Conservation (phyloP, 2,329 filamentous ascomycete genomes). For the Verticillium tricorpus region DNA sequence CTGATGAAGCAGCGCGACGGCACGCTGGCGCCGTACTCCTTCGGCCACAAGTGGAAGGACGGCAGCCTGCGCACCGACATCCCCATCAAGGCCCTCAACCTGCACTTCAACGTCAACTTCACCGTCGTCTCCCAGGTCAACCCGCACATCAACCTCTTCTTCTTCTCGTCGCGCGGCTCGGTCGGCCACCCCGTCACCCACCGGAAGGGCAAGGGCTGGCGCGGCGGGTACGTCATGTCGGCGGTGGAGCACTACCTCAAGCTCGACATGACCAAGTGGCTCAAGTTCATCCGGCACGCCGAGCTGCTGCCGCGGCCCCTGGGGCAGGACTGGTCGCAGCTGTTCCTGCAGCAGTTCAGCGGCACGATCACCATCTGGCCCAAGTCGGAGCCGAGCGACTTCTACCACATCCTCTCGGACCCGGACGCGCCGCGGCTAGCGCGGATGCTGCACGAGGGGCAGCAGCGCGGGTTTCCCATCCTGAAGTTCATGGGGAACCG, state of each 20-base stretch:
- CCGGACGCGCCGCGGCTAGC: slow-evolving; percentile 71
- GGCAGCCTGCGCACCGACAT: slow-evolving; percentile 93
- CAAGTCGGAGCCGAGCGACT: slow-evolving; percentile 72
- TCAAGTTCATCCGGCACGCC: slow-evolving; percentile 87
- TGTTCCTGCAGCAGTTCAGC: slow-evolving; percentile 93
- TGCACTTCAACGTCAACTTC: slow-evolving; percentile 98
- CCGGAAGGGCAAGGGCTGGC: slow-evolving; percentile 88
- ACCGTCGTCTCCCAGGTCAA: slow-evolving; percentile 88
- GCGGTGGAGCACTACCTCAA: slow-evolving; percentile 94
- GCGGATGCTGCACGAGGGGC: slow-evolving; percentile 85
- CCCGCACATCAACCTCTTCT: slow-evolving; percentile 97
- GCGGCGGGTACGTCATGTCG: slow-evolving; percentile 88
- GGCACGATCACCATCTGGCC: slow-evolving; percentile 98
- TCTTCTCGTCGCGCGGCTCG: slow-evolving; percentile 89
- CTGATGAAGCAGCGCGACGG: slow-evolving; percentile 82
- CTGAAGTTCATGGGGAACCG: slow-evolving; percentile 87
- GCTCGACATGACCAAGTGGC: slow-evolving; percentile 94
- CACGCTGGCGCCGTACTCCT: slow-evolving; percentile 80
- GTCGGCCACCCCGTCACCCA: slow-evolving; percentile 94
- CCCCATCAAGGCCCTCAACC: slow-evolving; percentile 85
- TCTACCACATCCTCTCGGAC: slow-evolving; percentile 80
- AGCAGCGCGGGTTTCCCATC: slow-evolving; percentile 86
- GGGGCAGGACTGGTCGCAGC: slow-evolving; percentile 93
- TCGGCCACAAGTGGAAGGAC: slow-evolving; percentile 99
- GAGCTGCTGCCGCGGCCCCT: slow-evolving; percentile 86